These are phyloP conservation scores for Wallacemonas sp. DNA, from an alignment of 208 protist species.

Conservation along the genomic window DNA sequence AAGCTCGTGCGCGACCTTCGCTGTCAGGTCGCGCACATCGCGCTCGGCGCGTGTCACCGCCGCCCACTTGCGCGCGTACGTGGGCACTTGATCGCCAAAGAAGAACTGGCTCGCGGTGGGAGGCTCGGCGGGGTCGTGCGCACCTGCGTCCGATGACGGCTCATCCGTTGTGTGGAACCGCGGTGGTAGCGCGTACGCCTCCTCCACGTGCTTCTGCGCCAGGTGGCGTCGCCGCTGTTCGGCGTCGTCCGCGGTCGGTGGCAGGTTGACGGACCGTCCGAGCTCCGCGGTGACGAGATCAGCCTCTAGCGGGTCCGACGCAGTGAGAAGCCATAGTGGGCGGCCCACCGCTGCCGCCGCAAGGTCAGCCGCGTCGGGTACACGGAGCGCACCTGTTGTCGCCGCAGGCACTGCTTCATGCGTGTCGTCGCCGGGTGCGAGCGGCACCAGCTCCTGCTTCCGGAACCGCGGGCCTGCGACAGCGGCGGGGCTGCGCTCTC, in stretches of 20 bases:
- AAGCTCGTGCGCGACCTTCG: neutral
- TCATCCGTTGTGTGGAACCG: neutral
- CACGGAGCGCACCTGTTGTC: neutral
- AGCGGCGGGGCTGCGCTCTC: no score
- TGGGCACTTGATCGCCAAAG: neutral
- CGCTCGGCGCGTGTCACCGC: neutral
- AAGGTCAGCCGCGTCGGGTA: neutral
- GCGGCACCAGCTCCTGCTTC: neutral
- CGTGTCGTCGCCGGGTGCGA: neutral
- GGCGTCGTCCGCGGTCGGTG: neutral
- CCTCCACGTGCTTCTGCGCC: neutral
- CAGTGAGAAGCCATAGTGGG: slow-evolving; percentile 10
- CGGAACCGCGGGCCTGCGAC: neutral
- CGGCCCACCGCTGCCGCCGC: slow-evolving; percentile 2
- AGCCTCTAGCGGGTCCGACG: neutral
- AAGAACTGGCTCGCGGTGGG: neutral
- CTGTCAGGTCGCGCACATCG: neutral
- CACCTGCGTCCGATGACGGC: neutral
- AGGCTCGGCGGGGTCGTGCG: neutral
- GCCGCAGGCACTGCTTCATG: neutral
- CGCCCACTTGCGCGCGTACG: slow-evolving; percentile 6
- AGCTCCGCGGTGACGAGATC: neutral
- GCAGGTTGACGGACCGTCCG: neutral
- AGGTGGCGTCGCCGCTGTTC: neutral
- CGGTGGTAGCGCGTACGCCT: slow-evolving; percentile 4